Percentiles rank a stretch among this genome's conserved stretches.
Evolutionary conservation across 2,329 filamentous ascomycete species (phyloP).

Genomic region (Alternaria triticimaculans): DNA sequence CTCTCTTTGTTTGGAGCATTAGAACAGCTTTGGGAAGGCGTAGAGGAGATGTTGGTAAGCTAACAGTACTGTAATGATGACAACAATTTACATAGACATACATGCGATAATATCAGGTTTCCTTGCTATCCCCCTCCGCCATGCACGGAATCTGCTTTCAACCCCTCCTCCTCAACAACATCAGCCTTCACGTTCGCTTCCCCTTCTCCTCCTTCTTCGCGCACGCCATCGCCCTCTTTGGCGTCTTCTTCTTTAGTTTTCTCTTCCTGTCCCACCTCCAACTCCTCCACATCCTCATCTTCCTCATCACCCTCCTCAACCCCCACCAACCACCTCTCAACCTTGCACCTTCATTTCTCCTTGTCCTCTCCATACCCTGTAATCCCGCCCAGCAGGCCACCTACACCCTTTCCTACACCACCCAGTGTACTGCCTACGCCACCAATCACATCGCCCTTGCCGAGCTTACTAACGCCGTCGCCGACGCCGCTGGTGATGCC

Average conservation of each 20-base stretch:
- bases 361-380: conserved; percentile 32
- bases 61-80: background rate
- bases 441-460: conserved; percentile 54
- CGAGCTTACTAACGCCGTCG: conserved; percentile 54
- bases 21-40: background rate
- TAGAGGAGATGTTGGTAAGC: background rate
- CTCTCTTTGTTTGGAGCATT: background rate
- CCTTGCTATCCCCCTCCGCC: background rate
- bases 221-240: background rate
- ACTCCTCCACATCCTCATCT: background rate
- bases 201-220: background rate
- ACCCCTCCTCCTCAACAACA: background rate
- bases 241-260: background rate
- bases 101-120: background rate
- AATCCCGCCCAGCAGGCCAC: conserved; percentile 45
- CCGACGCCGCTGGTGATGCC: conserved; percentile 53
- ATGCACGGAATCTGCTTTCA: background rate
- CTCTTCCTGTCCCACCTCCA: background rate
- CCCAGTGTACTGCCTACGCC: conserved; percentile 52
- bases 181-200: background rate
- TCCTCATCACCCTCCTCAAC: conserved; percentile 1
- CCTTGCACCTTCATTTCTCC: conserved; percentile 25
- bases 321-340: conserved; percentile 14
- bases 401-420: conserved; percentile 49
- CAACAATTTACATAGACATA: background rate